Evolutionary conservation across 805 yeast genomes (phyloP), one percentile per base, ranked within the genome.

Genomic region (Suhomyces xylopsoci): DNA sequence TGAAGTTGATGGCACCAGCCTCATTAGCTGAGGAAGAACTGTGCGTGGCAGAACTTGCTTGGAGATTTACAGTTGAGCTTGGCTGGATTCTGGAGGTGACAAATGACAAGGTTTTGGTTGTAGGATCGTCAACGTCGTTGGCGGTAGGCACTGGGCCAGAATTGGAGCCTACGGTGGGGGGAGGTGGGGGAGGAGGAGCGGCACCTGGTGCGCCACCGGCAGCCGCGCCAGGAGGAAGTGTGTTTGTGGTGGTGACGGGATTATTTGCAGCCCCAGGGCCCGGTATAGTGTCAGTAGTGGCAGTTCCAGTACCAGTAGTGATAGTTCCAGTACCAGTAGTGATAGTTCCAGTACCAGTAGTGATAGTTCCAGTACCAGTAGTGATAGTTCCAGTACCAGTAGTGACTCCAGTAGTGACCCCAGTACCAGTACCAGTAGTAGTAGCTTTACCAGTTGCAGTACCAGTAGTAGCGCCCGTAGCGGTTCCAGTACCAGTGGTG

Each of bases 1-100:
- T 41, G n/a, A 17, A 42, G 45, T 32, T 20, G 34, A 30, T 42
- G 12, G 22, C 25, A 10, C n/a, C 30, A 8, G 22, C 32, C 3
- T 38, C 50, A 19, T 20, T 36, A 4, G 38, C 14, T 20, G 38
- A 38, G n/a, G 45, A 38, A 22, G 45, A 38, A 3, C 20, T 3
- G 5, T 20, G 25, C 2, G 50, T 7, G 38, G 42, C 49, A 20
- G 41, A 45, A 22, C 45, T 15, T 30, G 24, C 20, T 8, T 41
- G 14, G 30, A 6, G 22, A 14, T 17, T 20, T 14, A 45, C 20
- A 12, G 45, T 40, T 19, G 63, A 61, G 3, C 71, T 57, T n/a
- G 68, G 68, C 24, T 49, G 46, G 4, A 63, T 61, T 54, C 73
- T 64, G 10, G 74, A 63, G 30, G 78, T 72, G 42, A 74, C 58